Evolutionary conservation across 2,329 filamentous ascomycete species (phyloP).

Genomic region (Penicillium brasilianum): DNA sequence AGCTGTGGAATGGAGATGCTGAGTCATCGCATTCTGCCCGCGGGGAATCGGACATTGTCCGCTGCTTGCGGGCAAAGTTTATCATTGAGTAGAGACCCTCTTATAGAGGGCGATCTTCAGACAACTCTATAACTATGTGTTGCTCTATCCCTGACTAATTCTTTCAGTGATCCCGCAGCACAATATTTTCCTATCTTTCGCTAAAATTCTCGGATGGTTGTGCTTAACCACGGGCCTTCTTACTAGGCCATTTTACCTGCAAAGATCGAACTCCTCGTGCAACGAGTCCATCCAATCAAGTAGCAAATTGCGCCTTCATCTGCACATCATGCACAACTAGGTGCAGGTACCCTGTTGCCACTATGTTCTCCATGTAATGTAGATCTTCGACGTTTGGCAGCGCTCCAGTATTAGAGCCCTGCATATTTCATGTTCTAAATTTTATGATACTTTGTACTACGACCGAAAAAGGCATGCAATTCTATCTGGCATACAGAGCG

Average conservation of each 20-base stretch:
- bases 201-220: neutral
- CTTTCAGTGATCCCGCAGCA: neutral
- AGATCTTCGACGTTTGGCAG: neutral
- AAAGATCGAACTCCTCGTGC: neutral
- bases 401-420: neutral
- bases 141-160: neutral
- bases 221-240: neutral
- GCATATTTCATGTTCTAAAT: too few species aligned
- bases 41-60: neutral
- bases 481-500: too few species aligned
- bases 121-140: neutral
- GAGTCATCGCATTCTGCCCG: conserved; percentile 17
- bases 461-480: too few species aligned
- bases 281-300: neutral
- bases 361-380: neutral
- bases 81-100: neutral
- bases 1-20: conserved; percentile 21
- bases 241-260: neutral
- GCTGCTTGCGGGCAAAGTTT: conserved; percentile 1
- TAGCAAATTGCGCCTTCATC: neutral
- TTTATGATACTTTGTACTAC: too few species aligned
- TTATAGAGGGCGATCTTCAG: neutral
- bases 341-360: neutral
- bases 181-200: neutral
- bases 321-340: neutral